A percentile compares a stretch with the other conserved stretches of the same genome.
Evolutionary conservation across 2,329 filamentous ascomycete species (phyloP).

Genomic region (Apiospora sp.): DNA sequence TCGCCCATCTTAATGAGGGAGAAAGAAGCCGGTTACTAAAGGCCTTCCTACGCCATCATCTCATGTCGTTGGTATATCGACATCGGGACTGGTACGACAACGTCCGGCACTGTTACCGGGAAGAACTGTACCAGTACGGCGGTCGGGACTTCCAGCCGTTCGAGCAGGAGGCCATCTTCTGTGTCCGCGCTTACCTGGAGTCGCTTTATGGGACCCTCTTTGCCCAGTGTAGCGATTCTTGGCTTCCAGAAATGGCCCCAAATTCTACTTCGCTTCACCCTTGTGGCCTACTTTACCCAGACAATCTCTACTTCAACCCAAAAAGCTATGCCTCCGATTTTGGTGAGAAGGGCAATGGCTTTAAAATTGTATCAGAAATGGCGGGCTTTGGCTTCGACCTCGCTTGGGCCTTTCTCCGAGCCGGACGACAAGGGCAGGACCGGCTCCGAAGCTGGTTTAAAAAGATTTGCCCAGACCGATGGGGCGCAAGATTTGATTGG

Average conservation of each 20-base stretch:
- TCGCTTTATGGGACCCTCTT: background rate
- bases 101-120: too few species aligned
- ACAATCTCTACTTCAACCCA: background rate
- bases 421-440: background rate
- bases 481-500: too few species aligned
- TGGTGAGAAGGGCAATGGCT: accelerated
- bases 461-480: background rate
- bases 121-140: background rate
- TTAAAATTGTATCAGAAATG: background rate
- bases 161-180: background rate
- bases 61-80: background rate
- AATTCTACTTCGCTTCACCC: background rate
- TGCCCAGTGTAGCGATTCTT: background rate
- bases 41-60: background rate
- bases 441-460: background rate
- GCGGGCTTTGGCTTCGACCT: background rate
- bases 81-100: background rate
- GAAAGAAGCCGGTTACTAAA: background rate
- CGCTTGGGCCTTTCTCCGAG: background rate
- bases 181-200: background rate
- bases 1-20: background rate
- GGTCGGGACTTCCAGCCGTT: background rate
- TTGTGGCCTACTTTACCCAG: background rate
- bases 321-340: background rate
- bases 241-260: background rate